phyloP scores from a whole-genome alignment of 768 basidiomycete species.

The Tulasnella sp. region DNA sequence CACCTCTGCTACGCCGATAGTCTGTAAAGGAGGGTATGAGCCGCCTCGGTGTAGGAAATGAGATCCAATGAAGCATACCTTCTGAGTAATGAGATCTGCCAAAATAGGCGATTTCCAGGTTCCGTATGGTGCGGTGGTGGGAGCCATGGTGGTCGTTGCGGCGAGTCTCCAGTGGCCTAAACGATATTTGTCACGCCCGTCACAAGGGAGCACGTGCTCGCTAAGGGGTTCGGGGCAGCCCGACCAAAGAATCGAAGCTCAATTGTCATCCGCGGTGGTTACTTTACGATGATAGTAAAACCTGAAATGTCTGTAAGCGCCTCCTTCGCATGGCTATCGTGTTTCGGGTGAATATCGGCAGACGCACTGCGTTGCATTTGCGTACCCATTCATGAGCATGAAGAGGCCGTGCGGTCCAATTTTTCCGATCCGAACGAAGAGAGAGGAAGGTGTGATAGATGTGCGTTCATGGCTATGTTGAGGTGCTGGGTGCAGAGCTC shows the following conservation, averaged over 20 bases:
- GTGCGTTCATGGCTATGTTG: too few species aligned
- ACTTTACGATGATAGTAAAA: not conserved
- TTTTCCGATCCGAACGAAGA: not conserved
- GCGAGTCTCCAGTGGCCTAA: not conserved
- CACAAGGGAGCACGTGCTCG: not conserved
- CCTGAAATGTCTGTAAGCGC: too few species aligned
- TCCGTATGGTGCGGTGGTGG: conserved; percentile 56
- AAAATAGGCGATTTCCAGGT: conserved; percentile 65
- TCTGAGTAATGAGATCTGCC: conserved; percentile 55
- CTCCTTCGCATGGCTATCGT: too few species aligned
- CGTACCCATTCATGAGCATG: too few species aligned
- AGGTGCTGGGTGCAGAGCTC: too few species aligned
- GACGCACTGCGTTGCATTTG: not conserved
- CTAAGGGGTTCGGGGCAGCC: not conserved
- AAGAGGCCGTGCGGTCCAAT: too few species aligned
- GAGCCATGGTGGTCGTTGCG: conserved; percentile 1
- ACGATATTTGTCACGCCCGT: not conserved
- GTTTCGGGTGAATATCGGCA: not conserved
- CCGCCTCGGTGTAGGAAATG: conserved; percentile 1
- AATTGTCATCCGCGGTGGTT: not conserved
- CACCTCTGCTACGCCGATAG: conserved; percentile 48
- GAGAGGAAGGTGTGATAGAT: not conserved
- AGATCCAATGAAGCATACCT: conserved; percentile 41
- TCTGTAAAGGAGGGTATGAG: conserved; percentile 37
- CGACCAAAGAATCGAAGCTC: too few species aligned